Percentiles rank a stretch among this genome's conserved stretches.
phyloP scores from a whole-genome alignment of 306 rosid species.

The Rosa rugosa region DNA sequence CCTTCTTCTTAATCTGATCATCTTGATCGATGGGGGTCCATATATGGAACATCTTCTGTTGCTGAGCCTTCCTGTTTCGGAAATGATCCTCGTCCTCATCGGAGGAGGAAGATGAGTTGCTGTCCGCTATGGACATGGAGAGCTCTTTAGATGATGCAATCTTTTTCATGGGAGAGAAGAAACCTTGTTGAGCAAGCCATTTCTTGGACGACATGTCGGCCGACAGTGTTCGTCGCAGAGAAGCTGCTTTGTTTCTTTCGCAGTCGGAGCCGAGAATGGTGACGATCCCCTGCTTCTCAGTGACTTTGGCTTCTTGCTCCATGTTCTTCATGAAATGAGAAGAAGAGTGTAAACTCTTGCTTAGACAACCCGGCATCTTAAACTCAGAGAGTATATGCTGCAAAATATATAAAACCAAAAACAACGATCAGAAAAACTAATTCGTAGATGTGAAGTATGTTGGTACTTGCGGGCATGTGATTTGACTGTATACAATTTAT shows the following conservation, averaged over 20 bases:
- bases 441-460: neutral
- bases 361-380: conserved; percentile 36
- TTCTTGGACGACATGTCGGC: conserved; percentile 91
- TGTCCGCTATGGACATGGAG: conserved; percentile 21
- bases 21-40: conserved; percentile 48
- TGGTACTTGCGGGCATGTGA: neutral
- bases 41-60: conserved; percentile 31
- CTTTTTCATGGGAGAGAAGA: conserved; percentile 50
- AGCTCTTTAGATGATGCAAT: conserved; percentile 51
- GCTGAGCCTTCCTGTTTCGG: conserved; percentile 18
- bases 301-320: conserved; percentile 16
- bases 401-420: conserved; percentile 17
- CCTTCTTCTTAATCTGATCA: conserved; percentile 19
- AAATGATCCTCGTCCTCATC: conserved; percentile 30
- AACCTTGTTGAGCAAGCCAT: conserved; percentile 60
- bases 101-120: conserved; percentile 29
- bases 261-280: conserved; percentile 54
- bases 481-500: neutral
- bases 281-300: conserved; percentile 63
- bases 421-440: neutral
- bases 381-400: conserved; percentile 34
- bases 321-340: conserved; percentile 23
- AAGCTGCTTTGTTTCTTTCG: conserved; percentile 38
- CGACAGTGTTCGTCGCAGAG: conserved; percentile 75
- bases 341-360: conserved; percentile 31